Evolutionary conservation across 1,284 basidiomycete species (phyloP).

Genomic region (Tilletia horrida): DNA sequence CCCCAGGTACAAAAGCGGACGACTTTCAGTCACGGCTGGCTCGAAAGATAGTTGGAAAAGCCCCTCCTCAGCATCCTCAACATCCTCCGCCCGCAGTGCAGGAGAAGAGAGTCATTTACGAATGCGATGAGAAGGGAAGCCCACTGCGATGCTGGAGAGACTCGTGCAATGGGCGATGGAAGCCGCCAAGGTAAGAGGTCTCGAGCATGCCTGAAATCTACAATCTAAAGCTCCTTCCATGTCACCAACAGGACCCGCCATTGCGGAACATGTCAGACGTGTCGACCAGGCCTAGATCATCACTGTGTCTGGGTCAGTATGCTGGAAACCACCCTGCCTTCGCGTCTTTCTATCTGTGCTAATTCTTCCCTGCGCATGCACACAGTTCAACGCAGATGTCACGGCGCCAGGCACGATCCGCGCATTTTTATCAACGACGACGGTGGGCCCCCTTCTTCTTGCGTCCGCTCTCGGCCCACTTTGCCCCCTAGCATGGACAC

Average conservation of each 20-base stretch:
- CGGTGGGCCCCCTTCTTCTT: conserved; percentile 12
- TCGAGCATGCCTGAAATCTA: not conserved
- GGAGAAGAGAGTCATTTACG: conserved; percentile 1
- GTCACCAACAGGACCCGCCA: conserved; percentile 19
- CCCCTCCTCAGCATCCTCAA: not conserved
- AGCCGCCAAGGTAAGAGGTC: conserved; percentile 17
- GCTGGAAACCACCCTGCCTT: too few species aligned
- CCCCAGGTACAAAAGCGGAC: too few species aligned
- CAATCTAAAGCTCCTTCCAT: not conserved
- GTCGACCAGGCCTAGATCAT: conserved; percentile 20
- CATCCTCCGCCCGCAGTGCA: conserved; percentile 9
- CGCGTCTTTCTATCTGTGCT: too few species aligned
- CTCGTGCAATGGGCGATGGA: conserved; percentile 18
- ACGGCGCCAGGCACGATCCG: conserved; percentile 3
- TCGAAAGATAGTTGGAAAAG: not conserved
- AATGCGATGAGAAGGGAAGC: conserved; percentile 14
- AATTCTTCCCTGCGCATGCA: too few species aligned
- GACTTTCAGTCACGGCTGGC: not conserved
- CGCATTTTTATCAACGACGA: conserved; percentile 14
- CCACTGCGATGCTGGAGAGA: conserved; percentile 19
- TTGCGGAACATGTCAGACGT: conserved; percentile 20
- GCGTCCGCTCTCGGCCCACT: conserved; percentile 15
- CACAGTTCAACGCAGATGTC: conserved; percentile 22
- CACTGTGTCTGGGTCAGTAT: conserved; percentile 22
- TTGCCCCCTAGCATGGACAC: not conserved